A percentile compares a stretch with the other conserved stretches of the same genome.
phyloP scores from a whole-genome alignment of 371 early-diverging fungal species.

The Caulochytrium protostelioides region DNA sequence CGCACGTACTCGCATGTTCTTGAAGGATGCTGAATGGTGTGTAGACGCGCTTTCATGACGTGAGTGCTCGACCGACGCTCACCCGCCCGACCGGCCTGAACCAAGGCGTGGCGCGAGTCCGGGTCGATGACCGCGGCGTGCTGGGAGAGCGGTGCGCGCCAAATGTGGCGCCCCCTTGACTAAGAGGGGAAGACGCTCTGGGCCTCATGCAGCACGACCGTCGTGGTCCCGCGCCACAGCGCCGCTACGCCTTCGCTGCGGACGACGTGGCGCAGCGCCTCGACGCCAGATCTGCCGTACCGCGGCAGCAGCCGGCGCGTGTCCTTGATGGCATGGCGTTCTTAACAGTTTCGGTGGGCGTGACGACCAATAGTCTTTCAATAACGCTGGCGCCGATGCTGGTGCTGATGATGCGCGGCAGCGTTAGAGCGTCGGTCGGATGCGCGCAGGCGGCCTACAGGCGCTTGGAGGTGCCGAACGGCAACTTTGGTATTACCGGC shows the following conservation, averaged over 20 bases:
- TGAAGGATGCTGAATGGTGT: no score
- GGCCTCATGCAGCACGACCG: constrained; percentile 77
- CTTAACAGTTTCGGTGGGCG: constrained; percentile 83
- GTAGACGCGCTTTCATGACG: no score
- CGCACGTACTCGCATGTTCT: no score
- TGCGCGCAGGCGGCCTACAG: constrained; percentile 48
- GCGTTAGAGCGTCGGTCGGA: constrained; percentile 41
- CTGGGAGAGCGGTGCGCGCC: no score
- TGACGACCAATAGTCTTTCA: constrained; percentile 53
- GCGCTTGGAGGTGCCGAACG: constrained; percentile 70
- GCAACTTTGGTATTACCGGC: constrained; percentile 76
- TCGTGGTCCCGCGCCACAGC: constrained; percentile 64
- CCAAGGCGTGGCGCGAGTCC: no score
- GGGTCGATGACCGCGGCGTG: no score
- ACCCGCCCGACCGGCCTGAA: no score
- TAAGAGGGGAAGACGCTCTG: no score
- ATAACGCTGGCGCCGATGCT: constrained; percentile 75
- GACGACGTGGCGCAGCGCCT: constrained; percentile 36
- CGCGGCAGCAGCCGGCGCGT: constrained; percentile 35
- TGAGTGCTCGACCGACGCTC: no score
- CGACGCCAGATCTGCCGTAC: constrained; percentile 59
- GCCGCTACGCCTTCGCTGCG: constrained; percentile 54
- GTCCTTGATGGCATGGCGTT: constrained; percentile 71
- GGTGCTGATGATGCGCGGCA: constrained; percentile 22
- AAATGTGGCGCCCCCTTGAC: no score